A percentile compares a stretch with the other conserved stretches of the same genome.
These are phyloP conservation scores for Comarum palustre DNA, from an alignment of 306 rosid genomes.

Conservation along the genomic window DNA sequence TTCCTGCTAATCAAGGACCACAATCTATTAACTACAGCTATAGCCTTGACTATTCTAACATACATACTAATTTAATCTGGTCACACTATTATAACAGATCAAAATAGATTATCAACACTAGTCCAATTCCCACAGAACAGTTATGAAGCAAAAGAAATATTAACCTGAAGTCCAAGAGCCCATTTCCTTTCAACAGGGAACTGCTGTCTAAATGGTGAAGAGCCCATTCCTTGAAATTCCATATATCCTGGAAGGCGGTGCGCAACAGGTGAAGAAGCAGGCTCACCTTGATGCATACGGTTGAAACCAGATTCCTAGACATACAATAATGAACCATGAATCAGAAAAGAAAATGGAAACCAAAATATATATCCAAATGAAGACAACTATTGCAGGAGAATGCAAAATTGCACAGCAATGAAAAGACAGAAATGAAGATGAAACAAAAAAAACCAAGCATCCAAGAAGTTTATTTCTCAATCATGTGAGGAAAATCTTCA, in stretches of 20 bases:
- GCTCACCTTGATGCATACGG: conserved; percentile 46
- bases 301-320: conserved; percentile 63
- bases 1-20: not conserved
- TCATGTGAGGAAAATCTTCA: not conserved
- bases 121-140: conserved; percentile 4
- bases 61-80: conserved; percentile 16
- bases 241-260: conserved; percentile 65
- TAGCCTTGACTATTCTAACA: not conserved
- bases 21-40: not conserved
- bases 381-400: not conserved
- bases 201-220: conserved; percentile 43
- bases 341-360: not conserved
- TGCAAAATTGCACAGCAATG: not conserved
- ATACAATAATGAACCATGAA: not conserved
- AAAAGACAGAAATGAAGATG: not conserved
- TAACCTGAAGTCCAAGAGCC: conserved; percentile 99
- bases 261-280: conserved; percentile 58
- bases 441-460: not conserved
- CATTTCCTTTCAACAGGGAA: conserved; percentile 81
- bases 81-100: not conserved
- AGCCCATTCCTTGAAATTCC: conserved; percentile 62
- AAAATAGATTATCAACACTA: not conserved
- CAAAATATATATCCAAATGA: not conserved
- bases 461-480: not conserved
- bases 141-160: conserved; percentile 3